phyloP scores from a whole-genome alignment of 257 asterid genomes.

The Fraxinus anomala region DNA sequence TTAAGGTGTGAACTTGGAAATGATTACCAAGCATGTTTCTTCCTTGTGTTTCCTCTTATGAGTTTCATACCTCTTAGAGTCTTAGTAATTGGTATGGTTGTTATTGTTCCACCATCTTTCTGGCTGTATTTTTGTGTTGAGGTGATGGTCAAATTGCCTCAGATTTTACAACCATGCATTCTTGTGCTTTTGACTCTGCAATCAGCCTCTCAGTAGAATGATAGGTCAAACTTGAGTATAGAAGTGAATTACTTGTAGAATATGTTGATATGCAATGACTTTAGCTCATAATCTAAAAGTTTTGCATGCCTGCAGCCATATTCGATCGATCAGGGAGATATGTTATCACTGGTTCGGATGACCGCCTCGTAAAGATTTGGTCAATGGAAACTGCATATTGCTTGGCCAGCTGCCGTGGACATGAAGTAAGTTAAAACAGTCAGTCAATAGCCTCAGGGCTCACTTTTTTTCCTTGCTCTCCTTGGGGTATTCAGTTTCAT shows the following conservation, averaged over 20 bases:
- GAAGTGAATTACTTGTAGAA: background rate
- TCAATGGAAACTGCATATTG: slow-evolving; percentile 98
- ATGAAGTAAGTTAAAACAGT: slow-evolving; percentile 67
- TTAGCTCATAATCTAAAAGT: slow-evolving; percentile 20
- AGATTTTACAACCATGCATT: slow-evolving; percentile 17
- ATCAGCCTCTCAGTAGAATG: slow-evolving; percentile 8
- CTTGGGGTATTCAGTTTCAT: slow-evolving; percentile 28
- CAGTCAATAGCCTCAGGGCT: slow-evolving; percentile 17
- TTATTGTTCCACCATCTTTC: slow-evolving; percentile 16
- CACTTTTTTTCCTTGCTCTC: slow-evolving; percentile 23
- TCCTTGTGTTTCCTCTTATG: background rate
- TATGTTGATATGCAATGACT: slow-evolving; percentile 24
- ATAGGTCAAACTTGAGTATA: slow-evolving; percentile 1
- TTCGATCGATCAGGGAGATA: slow-evolving; percentile 93
- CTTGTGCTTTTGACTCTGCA: slow-evolving; percentile 3
- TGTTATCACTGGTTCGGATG: slow-evolving; percentile 97
- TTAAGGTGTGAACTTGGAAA: slow-evolving; percentile 1
- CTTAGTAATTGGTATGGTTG: background rate
- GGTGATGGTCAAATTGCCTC: slow-evolving; percentile 14
- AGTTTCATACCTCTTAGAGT: background rate
- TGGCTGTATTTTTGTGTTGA: slow-evolving; percentile 14
- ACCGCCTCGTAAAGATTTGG: slow-evolving; percentile 97
- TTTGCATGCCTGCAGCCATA: slow-evolving; percentile 61
- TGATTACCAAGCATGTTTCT: slow-evolving; percentile 12
- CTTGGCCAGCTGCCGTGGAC: slow-evolving; percentile 98